These are phyloP conservation scores for Tolypocladium endophyticum DNA, from an alignment of 2,329 filamentous ascomycete genomes.

Conservation along the genomic window DNA sequence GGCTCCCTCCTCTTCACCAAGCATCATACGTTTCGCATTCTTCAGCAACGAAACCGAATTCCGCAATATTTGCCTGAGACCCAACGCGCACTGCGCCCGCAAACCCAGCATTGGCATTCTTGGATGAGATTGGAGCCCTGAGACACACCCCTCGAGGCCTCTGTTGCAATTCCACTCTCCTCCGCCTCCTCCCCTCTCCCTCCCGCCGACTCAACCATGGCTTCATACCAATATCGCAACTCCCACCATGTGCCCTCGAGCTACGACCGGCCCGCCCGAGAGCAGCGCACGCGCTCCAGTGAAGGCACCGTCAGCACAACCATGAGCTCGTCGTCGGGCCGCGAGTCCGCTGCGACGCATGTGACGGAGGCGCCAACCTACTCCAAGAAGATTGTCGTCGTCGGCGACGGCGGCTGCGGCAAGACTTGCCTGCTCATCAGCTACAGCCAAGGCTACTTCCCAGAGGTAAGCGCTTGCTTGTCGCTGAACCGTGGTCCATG, in stretches of 20 bases:
- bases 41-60: background rate
- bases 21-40: background rate
- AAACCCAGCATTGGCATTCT: slow-evolving; percentile 5
- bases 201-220: slow-evolving; percentile 26
- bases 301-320: slow-evolving; percentile 85
- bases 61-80: background rate
- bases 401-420: slow-evolving; percentile 94
- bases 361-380: slow-evolving; percentile 85
- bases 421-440: slow-evolving; percentile 98
- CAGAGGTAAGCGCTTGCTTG: slow-evolving; percentile 60
- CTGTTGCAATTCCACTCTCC: background rate
- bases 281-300: slow-evolving; percentile 58
- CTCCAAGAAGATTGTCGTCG: slow-evolving; percentile 98
- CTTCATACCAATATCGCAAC: slow-evolving; percentile 43
- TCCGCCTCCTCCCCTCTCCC: background rate
- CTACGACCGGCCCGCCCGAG: slow-evolving; percentile 27
- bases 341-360: slow-evolving; percentile 71
- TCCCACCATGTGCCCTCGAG: slow-evolving; percentile 35
- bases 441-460: slow-evolving; percentile 97
- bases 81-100: background rate
- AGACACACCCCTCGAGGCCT: background rate
- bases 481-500: background rate
- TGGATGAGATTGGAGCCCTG: background rate
- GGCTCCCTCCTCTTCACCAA: background rate
- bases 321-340: slow-evolving; percentile 63